Conservation (phyloP, 2,329 filamentous ascomycete genomes). For the Delphinella strobiligena region DNA sequence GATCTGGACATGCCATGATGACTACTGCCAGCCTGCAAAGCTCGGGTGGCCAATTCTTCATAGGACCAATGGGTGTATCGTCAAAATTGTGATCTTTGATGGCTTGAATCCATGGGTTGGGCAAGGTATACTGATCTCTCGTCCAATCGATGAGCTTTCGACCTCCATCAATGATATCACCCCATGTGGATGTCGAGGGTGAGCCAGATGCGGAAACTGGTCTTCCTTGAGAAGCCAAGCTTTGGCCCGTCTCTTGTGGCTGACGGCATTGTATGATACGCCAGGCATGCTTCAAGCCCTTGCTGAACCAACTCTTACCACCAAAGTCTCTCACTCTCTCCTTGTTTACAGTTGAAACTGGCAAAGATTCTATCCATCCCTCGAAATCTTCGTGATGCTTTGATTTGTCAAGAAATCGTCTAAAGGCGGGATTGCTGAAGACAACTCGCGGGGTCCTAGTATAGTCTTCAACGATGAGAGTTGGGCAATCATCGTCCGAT, state of each 20-base stretch:
- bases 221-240: not conserved
- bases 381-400: conserved; percentile 2
- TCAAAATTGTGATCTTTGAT: conserved; percentile 18
- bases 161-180: not conserved
- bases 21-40: conserved; percentile 15
- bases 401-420: conserved; percentile 1
- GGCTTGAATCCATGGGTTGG: conserved; percentile 8
- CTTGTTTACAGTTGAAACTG: not conserved
- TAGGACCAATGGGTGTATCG: conserved; percentile 17
- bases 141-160: conserved; percentile 5
- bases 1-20: conserved; percentile 19
- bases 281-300: conserved; percentile 5
- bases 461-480: conserved; percentile 3
- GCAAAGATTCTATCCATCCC: conserved; percentile 4
- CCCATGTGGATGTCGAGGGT: not conserved
- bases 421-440: conserved; percentile 5
- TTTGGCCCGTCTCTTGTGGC: not conserved
- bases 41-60: conserved; percentile 15
- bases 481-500: conserved; percentile 5
- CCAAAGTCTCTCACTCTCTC: conserved; percentile 3
- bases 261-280: conserved; percentile 4
- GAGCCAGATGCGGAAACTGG: not conserved
- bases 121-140: not conserved
- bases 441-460: conserved; percentile 3
- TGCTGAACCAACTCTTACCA: conserved; percentile 7